Conservation (phyloP, 2,329 filamentous ascomycete species). For the Fusarium sterilihyphosum region DNA sequence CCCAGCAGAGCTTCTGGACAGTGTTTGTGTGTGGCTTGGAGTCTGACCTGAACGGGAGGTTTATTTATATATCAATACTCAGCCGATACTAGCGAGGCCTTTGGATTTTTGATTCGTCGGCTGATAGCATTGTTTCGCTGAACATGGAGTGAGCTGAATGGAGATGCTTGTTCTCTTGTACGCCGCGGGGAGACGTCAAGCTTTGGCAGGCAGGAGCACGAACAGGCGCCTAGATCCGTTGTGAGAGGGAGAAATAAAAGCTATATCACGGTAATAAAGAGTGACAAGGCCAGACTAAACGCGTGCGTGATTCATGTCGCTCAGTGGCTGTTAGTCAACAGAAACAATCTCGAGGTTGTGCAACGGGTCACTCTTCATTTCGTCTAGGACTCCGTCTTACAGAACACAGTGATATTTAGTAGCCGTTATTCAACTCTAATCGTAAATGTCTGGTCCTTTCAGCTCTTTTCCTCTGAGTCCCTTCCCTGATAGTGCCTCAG, state of each 20-base stretch:
- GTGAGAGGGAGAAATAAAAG: neutral
- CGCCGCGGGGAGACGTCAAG: neutral
- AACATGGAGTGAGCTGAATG: slow-evolving; percentile 17
- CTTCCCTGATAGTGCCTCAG: slow-evolving; percentile 7
- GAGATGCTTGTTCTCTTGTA: slow-evolving; percentile 9
- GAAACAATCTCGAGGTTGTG: slow-evolving; percentile 27
- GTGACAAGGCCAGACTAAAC: slow-evolving; percentile 6
- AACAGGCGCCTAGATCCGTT: slow-evolving; percentile 3
- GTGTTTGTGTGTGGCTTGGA: slow-evolving; percentile 14
- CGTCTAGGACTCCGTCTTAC: slow-evolving; percentile 10
- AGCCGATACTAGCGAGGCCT: neutral
- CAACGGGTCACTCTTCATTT: slow-evolving; percentile 13
- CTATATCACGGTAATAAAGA: neutral
- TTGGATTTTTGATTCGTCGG: neutral
- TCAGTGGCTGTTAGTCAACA: slow-evolving; percentile 15
- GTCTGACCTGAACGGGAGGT: neutral
- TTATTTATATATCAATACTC: slow-evolving; percentile 7
- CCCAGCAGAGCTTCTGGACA: slow-evolving; percentile 10
- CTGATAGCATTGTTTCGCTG: slow-evolving; percentile 22
- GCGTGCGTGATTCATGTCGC: neutral
- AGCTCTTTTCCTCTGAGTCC: neutral
- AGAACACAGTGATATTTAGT: neutral
- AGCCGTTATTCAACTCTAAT: neutral
- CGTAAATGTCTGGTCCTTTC: neutral
- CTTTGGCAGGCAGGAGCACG: slow-evolving; percentile 2